These are phyloP conservation scores for Metschnikowia reukaufii DNA, from an alignment of 805 yeast species.

Conservation along the genomic window DNA sequence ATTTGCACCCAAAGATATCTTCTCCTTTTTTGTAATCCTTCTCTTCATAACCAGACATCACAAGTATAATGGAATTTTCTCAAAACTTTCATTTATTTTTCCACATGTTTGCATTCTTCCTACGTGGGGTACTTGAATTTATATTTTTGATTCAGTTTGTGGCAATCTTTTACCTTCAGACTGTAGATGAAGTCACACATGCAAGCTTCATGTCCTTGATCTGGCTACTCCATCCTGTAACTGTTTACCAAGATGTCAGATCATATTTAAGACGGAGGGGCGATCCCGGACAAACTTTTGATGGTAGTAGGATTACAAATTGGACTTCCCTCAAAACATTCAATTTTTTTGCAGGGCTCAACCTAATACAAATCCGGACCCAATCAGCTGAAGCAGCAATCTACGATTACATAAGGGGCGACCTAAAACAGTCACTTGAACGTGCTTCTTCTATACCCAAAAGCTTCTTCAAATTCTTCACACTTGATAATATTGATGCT, in stretches of 20 bases:
- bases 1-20: constrained; percentile 6
- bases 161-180: constrained; percentile 3
- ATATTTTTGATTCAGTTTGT: constrained; percentile 3
- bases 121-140: constrained; percentile 2
- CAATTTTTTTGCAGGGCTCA: constrained; percentile 4
- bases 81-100: constrained; percentile 1
- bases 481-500: not conserved
- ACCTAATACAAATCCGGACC: constrained; percentile 3
- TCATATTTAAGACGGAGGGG: not conserved
- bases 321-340: constrained; percentile 1
- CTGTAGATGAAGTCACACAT: constrained; percentile 5
- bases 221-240: constrained; percentile 7
- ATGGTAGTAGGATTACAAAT: not conserved
- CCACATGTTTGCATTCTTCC: constrained; percentile 2
- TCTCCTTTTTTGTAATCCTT: not conserved
- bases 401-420: not conserved
- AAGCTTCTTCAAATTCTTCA: not conserved
- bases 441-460: not conserved
- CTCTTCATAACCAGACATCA: not conserved
- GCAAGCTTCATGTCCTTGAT: not conserved
- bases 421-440: constrained; percentile 1
- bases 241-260: not conserved
- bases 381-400: constrained; percentile 6
- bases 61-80: not conserved
- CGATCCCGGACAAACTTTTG: not conserved